These are phyloP conservation scores for Fusarium temperatum DNA, from an alignment of 2,329 filamentous ascomycete genomes.

Conservation along the genomic window DNA sequence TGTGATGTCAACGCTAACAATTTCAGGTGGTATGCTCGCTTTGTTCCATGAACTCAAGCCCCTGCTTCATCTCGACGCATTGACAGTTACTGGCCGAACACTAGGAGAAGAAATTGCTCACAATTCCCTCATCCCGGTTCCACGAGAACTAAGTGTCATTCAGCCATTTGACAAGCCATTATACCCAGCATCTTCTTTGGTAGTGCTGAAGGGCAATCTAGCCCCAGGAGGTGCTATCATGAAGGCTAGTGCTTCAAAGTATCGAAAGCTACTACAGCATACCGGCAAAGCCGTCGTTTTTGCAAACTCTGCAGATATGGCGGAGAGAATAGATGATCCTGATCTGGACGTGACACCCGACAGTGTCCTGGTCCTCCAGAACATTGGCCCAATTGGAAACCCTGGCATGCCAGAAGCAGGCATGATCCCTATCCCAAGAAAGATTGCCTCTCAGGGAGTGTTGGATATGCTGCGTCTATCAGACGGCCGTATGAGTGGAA, in stretches of 20 bases:
- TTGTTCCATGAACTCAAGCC: conserved; percentile 82
- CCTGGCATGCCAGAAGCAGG: conserved; percentile 93
- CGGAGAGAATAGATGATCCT: conserved; percentile 65
- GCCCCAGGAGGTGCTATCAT: conserved; percentile 85
- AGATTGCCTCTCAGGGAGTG: conserved; percentile 78
- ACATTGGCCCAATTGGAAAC: conserved; percentile 88
- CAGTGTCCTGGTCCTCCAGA: conserved; percentile 81
- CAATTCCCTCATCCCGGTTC: conserved; percentile 67
- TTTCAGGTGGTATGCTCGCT: conserved; percentile 76
- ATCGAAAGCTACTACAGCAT: conserved; percentile 65
- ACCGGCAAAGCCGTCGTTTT: conserved; percentile 69
- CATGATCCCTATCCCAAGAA: conserved; percentile 72
- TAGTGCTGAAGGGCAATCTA: conserved; percentile 84
- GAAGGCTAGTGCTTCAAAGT: conserved; percentile 88
- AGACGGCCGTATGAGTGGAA: conserved; percentile 87
- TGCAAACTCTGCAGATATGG: conserved; percentile 78
- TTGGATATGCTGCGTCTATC: conserved; percentile 85
- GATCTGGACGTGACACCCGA: conserved; percentile 68
- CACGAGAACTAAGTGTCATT: conserved; percentile 59
- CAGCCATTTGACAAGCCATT: conserved; percentile 71
- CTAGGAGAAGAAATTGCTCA: conserved; percentile 80
- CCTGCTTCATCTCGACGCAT: conserved; percentile 78
- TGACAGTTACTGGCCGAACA: conserved; percentile 86
- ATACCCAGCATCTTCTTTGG: conserved; percentile 80
- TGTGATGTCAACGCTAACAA: not conserved